Percentiles rank a stretch among this genome's conserved stretches.
phyloP scores from a whole-genome alignment of 768 basidiomycete genomes.

The Mycena metata region DNA sequence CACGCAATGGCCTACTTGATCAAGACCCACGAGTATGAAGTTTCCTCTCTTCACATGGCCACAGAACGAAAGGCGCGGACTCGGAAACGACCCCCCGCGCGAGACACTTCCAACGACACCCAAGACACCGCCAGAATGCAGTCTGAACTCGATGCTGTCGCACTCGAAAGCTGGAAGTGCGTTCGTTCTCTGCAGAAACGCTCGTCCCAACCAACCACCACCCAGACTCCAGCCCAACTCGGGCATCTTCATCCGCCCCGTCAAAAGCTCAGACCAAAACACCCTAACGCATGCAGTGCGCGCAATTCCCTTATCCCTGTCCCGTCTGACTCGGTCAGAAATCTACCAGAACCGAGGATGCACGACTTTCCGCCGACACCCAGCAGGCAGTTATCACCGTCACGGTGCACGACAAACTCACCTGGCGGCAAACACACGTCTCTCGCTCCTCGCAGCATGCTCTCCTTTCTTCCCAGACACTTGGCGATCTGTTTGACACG shows the following conservation, averaged over 20 bases:
- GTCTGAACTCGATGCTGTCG: slow-evolving; percentile 62
- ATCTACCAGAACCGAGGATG: slow-evolving; percentile 39
- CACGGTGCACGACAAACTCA: slow-evolving; percentile 70
- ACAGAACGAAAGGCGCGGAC: slow-evolving; percentile 50
- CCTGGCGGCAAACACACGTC: slow-evolving; percentile 72
- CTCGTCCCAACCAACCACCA: slow-evolving; percentile 16
- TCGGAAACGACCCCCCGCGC: slow-evolving; percentile 50
- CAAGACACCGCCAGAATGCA: slow-evolving; percentile 65
- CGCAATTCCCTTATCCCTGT: not conserved
- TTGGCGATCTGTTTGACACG: slow-evolving; percentile 69
- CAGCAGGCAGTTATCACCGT: slow-evolving; percentile 67
- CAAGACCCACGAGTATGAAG: slow-evolving; percentile 28
- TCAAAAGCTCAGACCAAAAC: slow-evolving; percentile 78
- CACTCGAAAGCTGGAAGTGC: slow-evolving; percentile 75
- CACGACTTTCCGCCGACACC: slow-evolving; percentile 37
- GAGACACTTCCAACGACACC: slow-evolving; percentile 54
- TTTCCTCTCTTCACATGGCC: slow-evolving; percentile 35
- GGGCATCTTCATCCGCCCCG: slow-evolving; percentile 71
- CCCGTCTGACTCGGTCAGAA: slow-evolving; percentile 40
- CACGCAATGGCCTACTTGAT: slow-evolving; percentile 30
- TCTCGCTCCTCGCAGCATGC: slow-evolving; percentile 77
- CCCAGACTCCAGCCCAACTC: slow-evolving; percentile 66
- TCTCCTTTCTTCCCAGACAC: slow-evolving; percentile 77
- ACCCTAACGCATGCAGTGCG: slow-evolving; percentile 60
- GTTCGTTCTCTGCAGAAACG: slow-evolving; percentile 39